Evolutionary conservation across 2,329 filamentous ascomycete species (phyloP), one percentile per base, ranked within the genome.

Genomic region (Aaosphaeria pasadenensis): DNA sequence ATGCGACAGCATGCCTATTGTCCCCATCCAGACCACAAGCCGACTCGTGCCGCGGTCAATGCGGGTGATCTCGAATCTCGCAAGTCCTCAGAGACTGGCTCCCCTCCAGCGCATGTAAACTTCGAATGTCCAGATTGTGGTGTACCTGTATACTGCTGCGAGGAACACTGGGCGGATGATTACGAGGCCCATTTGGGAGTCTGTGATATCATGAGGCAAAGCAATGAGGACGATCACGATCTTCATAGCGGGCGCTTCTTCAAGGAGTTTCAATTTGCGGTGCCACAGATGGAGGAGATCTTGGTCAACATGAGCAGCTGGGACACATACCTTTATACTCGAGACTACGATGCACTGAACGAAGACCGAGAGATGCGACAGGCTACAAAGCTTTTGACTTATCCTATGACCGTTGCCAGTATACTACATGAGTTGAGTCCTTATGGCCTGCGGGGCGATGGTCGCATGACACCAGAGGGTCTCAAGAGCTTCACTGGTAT

Each of bases 181-280:
- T 99, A 96, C 64, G 92, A 97, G 71, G 81, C 85, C 13, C 94
- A 99, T 71, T 71, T 99, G 51, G 83, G 96, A 65, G 86, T 99
- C 33, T 99, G 94, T 70, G 92, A 99, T 63, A 88, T 88, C 0
- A 75, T 99, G 48, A 80, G 87, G 56, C 87, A 97, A 72, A 92
- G 96, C 72, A 99, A 99, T 59, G 94, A 99, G 74, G 94, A 99
- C 65, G 94, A 99, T 59, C 95, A 99, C 66, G 94, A 99, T 69
- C 74, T 99, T 57, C 81, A 88, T 44, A 96, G 90, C 13, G 94
- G 94, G 4, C 83, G 94, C 30, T 87, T 90, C 70, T 99, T 99
- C 71, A 86, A 88, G 11, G 95, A 99, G 70, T 97, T 95, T 64
- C 85, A 91, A 52, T 95, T 96, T 65, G 91, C 94, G 0, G 89